A percentile compares a stretch with the other conserved stretches of the same genome.
Evolutionary conservation across 805 yeast species (phyloP).

Genomic region (Lipomyces oligophaga): DNA sequence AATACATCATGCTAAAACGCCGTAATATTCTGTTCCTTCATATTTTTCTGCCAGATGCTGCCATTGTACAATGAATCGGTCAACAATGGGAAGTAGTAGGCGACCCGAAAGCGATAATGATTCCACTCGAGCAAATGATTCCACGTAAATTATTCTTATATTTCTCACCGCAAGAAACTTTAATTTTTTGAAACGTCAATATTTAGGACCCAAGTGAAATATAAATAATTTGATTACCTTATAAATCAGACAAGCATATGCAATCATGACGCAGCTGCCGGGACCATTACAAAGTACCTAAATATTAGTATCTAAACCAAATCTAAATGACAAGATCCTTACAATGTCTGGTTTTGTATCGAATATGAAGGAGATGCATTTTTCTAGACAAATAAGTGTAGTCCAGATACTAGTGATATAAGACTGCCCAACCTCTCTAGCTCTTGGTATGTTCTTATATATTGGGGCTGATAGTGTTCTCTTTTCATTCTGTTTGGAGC

Average conservation of each 20-base stretch:
- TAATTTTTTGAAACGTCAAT: conserved; percentile 2
- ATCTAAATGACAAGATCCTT: conserved; percentile 1
- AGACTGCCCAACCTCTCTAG: conserved; percentile 59
- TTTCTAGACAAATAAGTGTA: conserved; percentile 41
- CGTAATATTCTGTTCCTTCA: conserved; percentile 64
- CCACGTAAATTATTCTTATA: conserved; percentile 72
- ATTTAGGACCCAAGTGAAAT: not conserved
- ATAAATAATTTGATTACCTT: conserved; percentile 36
- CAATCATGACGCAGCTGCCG: conserved; percentile 71
- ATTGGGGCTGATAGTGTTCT: conserved; percentile 31
- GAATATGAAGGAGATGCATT: conserved; percentile 35
- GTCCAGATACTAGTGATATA: conserved; percentile 46
- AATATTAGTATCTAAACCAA: not conserved
- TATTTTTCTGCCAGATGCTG: conserved; percentile 50
- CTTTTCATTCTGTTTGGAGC: not conserved
- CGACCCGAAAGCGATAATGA: conserved; percentile 72
- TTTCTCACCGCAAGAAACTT: conserved; percentile 13
- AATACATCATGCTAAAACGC: conserved; percentile 71
- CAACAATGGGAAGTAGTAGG: conserved; percentile 64
- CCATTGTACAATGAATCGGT: conserved; percentile 91
- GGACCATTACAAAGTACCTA: conserved; percentile 67
- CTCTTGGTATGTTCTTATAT: conserved; percentile 46
- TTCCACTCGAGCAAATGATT: conserved; percentile 79
- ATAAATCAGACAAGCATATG: conserved; percentile 51
- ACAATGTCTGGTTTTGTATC: conserved; percentile 41